Percentiles rank a stretch among this genome's conserved stretches.
These are phyloP conservation scores for Protomyces lactucae-debilis DNA, from an alignment of 1,139 yeast genomes.

Conservation along the genomic window DNA sequence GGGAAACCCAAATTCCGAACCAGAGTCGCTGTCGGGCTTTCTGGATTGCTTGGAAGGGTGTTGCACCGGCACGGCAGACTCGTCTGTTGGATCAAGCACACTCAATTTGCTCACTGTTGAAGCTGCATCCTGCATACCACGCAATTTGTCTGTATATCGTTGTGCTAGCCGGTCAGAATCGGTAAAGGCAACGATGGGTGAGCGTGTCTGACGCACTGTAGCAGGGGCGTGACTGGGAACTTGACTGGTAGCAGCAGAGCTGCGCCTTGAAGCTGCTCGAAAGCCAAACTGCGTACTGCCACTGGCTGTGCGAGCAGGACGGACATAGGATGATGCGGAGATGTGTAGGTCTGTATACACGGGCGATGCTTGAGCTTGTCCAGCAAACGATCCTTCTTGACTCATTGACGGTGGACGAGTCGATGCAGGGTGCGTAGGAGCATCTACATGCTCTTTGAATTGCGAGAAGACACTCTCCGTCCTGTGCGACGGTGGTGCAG, in stretches of 20 bases:
- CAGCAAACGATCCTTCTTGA: background rate
- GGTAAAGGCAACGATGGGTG: background rate
- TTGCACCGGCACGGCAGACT: background rate
- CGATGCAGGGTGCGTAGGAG: background rate
- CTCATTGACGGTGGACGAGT: background rate
- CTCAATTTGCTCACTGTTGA: background rate
- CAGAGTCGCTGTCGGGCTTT: background rate
- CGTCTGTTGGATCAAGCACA: background rate
- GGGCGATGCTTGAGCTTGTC: background rate
- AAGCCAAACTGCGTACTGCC: background rate
- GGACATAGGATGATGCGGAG: background rate
- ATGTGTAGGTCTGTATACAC: background rate
- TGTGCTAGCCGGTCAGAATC: background rate
- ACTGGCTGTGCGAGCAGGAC: background rate
- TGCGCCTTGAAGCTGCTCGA: background rate
- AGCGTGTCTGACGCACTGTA: background rate
- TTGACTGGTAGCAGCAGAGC: background rate
- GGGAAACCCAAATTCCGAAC: background rate
- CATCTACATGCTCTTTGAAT: background rate
- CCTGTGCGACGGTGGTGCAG: background rate
- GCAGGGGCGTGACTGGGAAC: background rate
- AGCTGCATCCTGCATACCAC: background rate
- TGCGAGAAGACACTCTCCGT: background rate
- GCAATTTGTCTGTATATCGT: background rate
- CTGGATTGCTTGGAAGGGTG: background rate